These are phyloP conservation scores for Fraxinus cuspidata DNA, from an alignment of 257 asterid species.

Conservation along the genomic window DNA sequence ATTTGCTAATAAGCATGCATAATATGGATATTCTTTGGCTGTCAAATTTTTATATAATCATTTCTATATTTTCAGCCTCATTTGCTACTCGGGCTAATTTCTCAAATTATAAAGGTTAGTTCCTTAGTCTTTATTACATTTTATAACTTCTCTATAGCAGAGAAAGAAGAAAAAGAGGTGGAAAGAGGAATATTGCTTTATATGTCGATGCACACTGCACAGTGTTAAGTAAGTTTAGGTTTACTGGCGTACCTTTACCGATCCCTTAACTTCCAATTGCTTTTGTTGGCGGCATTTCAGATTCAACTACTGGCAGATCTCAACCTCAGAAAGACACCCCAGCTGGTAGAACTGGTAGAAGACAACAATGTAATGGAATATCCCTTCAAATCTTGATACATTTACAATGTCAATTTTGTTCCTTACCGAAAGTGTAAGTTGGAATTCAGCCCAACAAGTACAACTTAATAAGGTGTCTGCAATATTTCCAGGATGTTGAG, in stretches of 20 bases:
- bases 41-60: conserved; percentile 20
- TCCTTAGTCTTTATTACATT: conserved; percentile 21
- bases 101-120: conserved; percentile 95
- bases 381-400: conserved; percentile 24
- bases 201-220: neutral
- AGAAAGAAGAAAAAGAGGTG: conserved; percentile 5
- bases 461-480: conserved; percentile 36
- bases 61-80: conserved; percentile 71
- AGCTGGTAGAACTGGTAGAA: conserved; percentile 92
- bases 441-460: conserved; percentile 24
- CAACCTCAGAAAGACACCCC: conserved; percentile 96
- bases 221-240: conserved; percentile 17
- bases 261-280: conserved; percentile 21
- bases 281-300: conserved; percentile 46
- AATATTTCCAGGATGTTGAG: conserved; percentile 79
- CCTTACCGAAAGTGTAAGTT: conserved; percentile 17
- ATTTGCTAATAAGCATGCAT: conserved; percentile 20
- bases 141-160: conserved; percentile 19
- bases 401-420: neutral
- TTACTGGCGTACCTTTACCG: conserved; percentile 26
- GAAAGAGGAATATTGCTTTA: conserved; percentile 11
- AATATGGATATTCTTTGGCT: conserved; percentile 10
- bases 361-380: conserved; percentile 71
- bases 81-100: conserved; percentile 88
- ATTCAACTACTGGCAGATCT: conserved; percentile 97